These are phyloP conservation scores for Kazachstania martiniae DNA, from an alignment of 805 yeast species.

Conservation along the genomic window DNA sequence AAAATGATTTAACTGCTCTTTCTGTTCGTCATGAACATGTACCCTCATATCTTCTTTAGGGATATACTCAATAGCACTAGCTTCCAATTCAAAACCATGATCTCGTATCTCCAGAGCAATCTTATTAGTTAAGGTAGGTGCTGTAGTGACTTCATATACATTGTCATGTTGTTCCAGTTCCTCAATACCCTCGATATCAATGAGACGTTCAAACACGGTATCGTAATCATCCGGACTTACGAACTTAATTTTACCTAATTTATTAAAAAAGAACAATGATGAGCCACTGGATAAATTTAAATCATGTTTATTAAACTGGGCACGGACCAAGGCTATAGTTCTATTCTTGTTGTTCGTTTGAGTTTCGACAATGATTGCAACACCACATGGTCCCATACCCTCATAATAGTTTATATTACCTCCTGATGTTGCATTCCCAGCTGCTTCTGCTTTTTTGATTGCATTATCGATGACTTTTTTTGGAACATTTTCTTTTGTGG, in stretches of 20 bases:
- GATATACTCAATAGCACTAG: constrained; percentile 33
- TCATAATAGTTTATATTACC: constrained; percentile 54
- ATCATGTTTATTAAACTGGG: constrained; percentile 59
- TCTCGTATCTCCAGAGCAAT: constrained; percentile 42
- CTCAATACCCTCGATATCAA: constrained; percentile 65
- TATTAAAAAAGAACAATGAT: constrained; percentile 64
- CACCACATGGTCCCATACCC: constrained; percentile 89
- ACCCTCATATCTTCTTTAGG: constrained; percentile 53
- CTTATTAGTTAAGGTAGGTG: constrained; percentile 48
- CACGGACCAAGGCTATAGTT: constrained; percentile 64
- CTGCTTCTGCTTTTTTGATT: constrained; percentile 53
- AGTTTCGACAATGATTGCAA: constrained; percentile 75
- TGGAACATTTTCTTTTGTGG: constrained; percentile 61
- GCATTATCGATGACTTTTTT: constrained; percentile 85
- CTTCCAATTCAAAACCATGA: constrained; percentile 2
- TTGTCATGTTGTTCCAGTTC: constrained; percentile 53
- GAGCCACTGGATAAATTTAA: constrained; percentile 54
- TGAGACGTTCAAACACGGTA: constrained; percentile 57
- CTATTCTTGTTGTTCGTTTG: constrained; percentile 82
- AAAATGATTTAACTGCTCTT: constrained; percentile 45
- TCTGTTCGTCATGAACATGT: constrained; percentile 42
- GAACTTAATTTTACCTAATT: constrained; percentile 61
- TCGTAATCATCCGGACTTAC: constrained; percentile 38
- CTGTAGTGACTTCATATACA: constrained; percentile 39
- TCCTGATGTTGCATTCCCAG: constrained; percentile 42